These are phyloP conservation scores for Macrophomina tecta DNA, from an alignment of 2,329 filamentous ascomycete species.

Conservation along the genomic window DNA sequence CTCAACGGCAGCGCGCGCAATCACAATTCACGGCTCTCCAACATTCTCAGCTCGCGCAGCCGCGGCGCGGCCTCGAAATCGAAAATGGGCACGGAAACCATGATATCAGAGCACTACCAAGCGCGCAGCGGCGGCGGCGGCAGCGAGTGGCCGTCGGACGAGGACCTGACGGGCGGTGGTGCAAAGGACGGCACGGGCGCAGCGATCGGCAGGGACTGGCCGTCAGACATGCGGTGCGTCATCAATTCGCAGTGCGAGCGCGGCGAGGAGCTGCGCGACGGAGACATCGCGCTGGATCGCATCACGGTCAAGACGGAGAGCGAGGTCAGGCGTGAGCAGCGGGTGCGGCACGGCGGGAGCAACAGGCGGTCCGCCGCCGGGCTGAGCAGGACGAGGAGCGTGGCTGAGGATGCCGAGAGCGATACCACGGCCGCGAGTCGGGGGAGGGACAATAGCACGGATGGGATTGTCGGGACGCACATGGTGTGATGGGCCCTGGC, in stretches of 20 bases:
- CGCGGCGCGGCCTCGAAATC: not conserved
- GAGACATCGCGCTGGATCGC: not conserved
- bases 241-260: conserved; percentile 1
- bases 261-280: not conserved
- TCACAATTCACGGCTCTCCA: not conserved
- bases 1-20: not conserved
- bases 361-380: not conserved
- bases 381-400: not conserved
- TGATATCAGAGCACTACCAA: conserved; percentile 16
- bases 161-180: not conserved
- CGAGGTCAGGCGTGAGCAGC: not conserved
- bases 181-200: not conserved
- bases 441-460: conserved; percentile 15
- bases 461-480: conserved; percentile 2
- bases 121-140: not conserved
- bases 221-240: not conserved
- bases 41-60: not conserved
- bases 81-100: conserved; percentile 3
- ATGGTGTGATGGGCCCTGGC: no score
- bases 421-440: not conserved
- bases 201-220: not conserved
- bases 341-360: not conserved
- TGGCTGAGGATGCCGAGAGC: not conserved
- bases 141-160: not conserved
- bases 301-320: conserved; percentile 7